Base-by-base conservation (phyloP, 208 protist species). In the Zelonia costaricensis region DNA sequence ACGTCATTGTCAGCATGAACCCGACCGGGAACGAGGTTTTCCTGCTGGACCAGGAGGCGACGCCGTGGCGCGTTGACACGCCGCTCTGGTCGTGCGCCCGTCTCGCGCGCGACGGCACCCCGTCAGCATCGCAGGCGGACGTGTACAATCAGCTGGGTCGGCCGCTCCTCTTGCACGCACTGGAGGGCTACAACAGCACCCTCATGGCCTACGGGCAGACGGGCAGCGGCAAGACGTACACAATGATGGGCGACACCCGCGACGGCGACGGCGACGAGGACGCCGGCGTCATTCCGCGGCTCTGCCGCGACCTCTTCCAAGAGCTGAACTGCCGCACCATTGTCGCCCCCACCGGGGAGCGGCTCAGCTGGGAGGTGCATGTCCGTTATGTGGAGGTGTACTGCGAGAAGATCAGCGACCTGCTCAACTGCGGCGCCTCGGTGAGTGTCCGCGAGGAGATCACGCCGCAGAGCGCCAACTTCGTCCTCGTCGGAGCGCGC, bases 201-300 rank as follows among this genome's bases (percentile, higher is more conserved):
- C 61, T 98, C 33, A 92, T 97, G 61, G 88, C 91, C 12, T 97
- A 97, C 59, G 91, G 92, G 12, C 82, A 86, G 49, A 98, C 95
- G 12, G 87, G 88, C 28, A 92, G 85, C 61, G 96, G 88, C 27
- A 97, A 97, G 67, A 94, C 88, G 31, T 89, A 95, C 80, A 94
- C 87, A 8, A 94, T 97, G 82, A 89, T 95, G 71, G 91, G 91
- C 15, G 72, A 84, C 18, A 16, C 52, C 18, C 58, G 53, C 16
- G 53, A 68, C 22, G 53, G 47, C 27, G 61, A 66, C 1, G 36
- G 46, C 3, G 35, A 33, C 23, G 62, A 65, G 15, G 72, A 80
- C 12, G 75, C 73, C 12, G 92, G 92, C 23, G 80, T 97, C 44
- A 90, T 97, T 54, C 91, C 91, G 5, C 79, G 91, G 27, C 36